Conservation (phyloP, 306 rosid genomes). For the Rosa multiflora region DNA sequence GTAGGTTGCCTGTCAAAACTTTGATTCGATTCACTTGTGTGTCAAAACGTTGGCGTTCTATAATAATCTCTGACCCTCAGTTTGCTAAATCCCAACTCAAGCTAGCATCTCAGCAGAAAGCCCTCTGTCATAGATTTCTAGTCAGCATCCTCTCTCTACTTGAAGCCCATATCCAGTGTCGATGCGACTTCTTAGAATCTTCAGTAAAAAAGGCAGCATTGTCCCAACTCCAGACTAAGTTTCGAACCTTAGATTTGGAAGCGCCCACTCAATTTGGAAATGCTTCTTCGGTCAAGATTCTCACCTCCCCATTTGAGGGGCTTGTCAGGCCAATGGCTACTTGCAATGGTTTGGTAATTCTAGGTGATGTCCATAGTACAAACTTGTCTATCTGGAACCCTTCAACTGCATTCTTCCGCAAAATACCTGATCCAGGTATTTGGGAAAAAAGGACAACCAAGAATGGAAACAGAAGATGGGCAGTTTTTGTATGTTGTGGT, state of each 20-base stretch:
- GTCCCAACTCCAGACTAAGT: no score
- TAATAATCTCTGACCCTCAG: neutral
- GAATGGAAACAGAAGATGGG: no score
- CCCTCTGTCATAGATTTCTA: neutral
- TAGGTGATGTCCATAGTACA: neutral
- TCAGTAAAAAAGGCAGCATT: no score
- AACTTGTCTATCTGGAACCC: no score
- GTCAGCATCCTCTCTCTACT: neutral
- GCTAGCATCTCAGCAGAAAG: neutral
- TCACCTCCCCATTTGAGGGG: neutral
- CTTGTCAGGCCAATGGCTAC: neutral
- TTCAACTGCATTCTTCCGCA: no score
- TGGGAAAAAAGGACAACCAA: no score
- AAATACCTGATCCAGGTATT: no score
- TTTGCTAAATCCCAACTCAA: neutral
- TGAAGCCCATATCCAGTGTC: neutral
- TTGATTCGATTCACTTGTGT: neutral
- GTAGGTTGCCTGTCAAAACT: neutral
- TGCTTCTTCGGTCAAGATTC: neutral
- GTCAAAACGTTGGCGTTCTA: neutral
- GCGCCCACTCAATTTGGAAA: neutral
- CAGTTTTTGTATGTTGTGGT: no score
- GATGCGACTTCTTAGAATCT: neutral
- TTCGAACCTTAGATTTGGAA: no score
- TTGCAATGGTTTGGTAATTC: neutral